phyloP scores from a whole-genome alignment of 306 rosid genomes.

The Gastrolobium bilobum region DNA sequence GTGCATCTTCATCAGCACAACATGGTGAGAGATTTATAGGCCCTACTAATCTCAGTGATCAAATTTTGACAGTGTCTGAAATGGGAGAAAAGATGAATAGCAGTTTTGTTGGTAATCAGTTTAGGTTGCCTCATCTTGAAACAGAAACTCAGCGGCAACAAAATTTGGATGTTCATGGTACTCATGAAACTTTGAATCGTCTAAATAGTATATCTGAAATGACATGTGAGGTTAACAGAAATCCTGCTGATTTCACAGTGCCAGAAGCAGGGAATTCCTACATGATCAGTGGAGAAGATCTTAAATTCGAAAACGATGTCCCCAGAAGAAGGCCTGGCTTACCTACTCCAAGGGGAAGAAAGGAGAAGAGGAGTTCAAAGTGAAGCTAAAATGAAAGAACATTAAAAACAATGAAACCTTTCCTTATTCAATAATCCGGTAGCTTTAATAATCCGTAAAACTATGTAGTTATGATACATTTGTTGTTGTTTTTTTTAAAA shows the following conservation, averaged over 20 bases:
- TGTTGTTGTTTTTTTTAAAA: not conserved
- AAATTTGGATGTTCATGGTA: slow-evolving; percentile 44
- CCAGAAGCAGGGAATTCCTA: no score
- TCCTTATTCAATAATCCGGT: slow-evolving; percentile 49
- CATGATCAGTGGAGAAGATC: no score
- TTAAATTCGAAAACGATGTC: not conserved
- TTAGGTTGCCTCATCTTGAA: slow-evolving; percentile 39
- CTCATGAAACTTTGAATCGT: slow-evolving; percentile 45
- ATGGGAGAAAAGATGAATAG: slow-evolving; percentile 53
- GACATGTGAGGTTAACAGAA: no score
- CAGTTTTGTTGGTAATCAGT: slow-evolving; percentile 44
- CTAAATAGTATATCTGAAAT: slow-evolving; percentile 27
- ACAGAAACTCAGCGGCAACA: slow-evolving; percentile 42
- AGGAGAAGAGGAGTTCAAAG: slow-evolving; percentile 56
- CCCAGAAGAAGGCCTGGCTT: slow-evolving; percentile 49
- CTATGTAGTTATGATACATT: slow-evolving; percentile 3
- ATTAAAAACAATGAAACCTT: slow-evolving; percentile 27
- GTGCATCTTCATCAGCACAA: slow-evolving; percentile 58
- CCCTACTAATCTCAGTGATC: slow-evolving; percentile 47
- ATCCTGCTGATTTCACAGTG: no score
- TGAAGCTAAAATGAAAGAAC: slow-evolving; percentile 45
- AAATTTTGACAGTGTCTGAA: slow-evolving; percentile 50
- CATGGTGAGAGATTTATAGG: slow-evolving; percentile 43
- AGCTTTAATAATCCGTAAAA: slow-evolving; percentile 27
- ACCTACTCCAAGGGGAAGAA: slow-evolving; percentile 45